Evolutionary conservation across 1,284 basidiomycete species (phyloP), one percentile per base, ranked within the genome.

Genomic region (Ustilago trichophora): DNA sequence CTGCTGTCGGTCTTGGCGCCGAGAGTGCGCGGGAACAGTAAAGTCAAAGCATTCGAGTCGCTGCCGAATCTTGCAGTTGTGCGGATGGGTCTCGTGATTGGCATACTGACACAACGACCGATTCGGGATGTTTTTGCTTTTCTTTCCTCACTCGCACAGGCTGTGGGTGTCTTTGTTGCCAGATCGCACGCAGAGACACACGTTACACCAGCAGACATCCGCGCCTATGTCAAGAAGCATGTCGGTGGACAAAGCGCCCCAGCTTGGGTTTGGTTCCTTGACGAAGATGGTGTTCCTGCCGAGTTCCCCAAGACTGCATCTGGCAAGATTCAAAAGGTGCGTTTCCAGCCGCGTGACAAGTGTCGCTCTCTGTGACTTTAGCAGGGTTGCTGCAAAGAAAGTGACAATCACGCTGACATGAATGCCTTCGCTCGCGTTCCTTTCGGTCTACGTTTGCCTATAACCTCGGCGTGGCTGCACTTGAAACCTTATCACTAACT

Each of bases 291-390:
- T 5, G 82, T 83, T 6, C 82, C 84, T 8, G 79, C 82, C 19
- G 88, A 90, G 64, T 80, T 92, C 11, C 91, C 91, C 1, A 92
- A 91, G 84, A 93, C 91, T 6, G 90, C 89, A 16, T 92, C 91
- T 70, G 91, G 91, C 36, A 93, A 93, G 82, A 87, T 93, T 32
- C 87, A 88, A 87, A 93, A 93, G 83, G 90, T 91, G 43, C 38
- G 62, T 54, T 27, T 18, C 10, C 12, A n/a, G 9, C 18, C n/a
- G n/a, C n/a, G n/a, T n/a, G n/a, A n/a, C n/a, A n/a, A n/a, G n/a
- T n/a, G n/a, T n/a, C n/a, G n/a, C n/a, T n/a, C n/a, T n/a, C n/a
- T 42, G 58, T 52, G 56, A 58, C 26, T 31, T 5, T 33, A 18
- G n/a, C n/a, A n/a, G 27, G 27, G 27, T 29, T 7, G 13, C 27